These are phyloP conservation scores for Ilyonectria mors-panacis DNA, from an alignment of 2,329 filamentous ascomycete genomes.

Conservation along the genomic window DNA sequence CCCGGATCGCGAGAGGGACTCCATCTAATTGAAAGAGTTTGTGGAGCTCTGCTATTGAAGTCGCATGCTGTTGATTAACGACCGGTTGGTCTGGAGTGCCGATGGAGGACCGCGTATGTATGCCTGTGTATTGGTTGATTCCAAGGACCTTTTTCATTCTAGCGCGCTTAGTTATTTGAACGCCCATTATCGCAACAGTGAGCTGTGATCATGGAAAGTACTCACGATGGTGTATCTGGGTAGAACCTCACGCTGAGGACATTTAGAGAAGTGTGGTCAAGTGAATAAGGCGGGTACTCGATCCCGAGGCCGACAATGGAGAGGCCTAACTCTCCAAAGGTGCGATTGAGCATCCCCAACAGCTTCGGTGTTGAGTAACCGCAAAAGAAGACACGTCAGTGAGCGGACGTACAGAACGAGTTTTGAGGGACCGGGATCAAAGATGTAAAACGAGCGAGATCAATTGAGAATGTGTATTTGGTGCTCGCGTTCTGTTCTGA, in stretches of 20 bases:
- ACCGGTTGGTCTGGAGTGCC: slow-evolving; percentile 73
- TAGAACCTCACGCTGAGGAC: slow-evolving; percentile 71
- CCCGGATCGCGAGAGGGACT: slow-evolving; percentile 69
- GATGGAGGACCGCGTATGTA: slow-evolving; percentile 74
- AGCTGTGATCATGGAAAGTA: slow-evolving; percentile 28
- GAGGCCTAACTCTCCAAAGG: slow-evolving; percentile 69
- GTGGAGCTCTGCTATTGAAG: slow-evolving; percentile 70
- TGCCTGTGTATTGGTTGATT: slow-evolving; percentile 77
- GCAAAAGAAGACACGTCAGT: no score
- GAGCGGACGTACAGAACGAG: no score
- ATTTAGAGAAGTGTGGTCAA: slow-evolving; percentile 67
- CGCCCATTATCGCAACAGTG: no score
- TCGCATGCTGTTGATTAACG: slow-evolving; percentile 68
- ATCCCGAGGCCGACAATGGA: slow-evolving; percentile 72
- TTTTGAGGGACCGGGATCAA: no score
- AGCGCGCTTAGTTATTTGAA: slow-evolving; percentile 3
- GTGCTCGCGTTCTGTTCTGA: no score
- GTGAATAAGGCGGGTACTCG: slow-evolving; percentile 71
- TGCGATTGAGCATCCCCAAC: slow-evolving; percentile 25
- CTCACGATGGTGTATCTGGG: slow-evolving; percentile 72
- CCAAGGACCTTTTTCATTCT: slow-evolving; percentile 75
- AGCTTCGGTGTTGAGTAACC: no score
- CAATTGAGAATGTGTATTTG: no score
- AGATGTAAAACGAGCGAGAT: no score
- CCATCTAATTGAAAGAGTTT: slow-evolving; percentile 69